phyloP scores from a whole-genome alignment of 768 basidiomycete genomes.

The Cubamyces sp. region DNA sequence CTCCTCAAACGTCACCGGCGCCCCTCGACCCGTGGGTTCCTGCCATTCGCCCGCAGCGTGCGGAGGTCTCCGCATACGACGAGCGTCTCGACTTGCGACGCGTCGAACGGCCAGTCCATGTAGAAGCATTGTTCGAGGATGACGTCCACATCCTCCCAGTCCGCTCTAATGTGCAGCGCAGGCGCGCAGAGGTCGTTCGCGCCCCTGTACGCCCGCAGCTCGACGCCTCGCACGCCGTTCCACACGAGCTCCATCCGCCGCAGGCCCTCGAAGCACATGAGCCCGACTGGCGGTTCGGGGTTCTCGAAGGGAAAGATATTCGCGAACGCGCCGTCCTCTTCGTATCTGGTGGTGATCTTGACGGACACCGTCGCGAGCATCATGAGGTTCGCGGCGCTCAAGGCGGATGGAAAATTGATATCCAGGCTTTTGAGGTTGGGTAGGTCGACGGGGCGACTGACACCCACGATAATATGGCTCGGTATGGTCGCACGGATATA shows the following conservation, averaged over 20 bases:
- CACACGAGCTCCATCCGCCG: constrained; percentile 3
- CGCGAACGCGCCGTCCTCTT: background rate
- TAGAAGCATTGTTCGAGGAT: background rate
- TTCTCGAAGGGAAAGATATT: background rate
- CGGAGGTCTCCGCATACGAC: constrained; percentile 3
- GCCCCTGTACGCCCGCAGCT: background rate
- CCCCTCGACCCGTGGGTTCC: background rate
- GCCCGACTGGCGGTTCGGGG: background rate
- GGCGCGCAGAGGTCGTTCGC: background rate
- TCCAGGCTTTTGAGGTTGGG: too few species aligned
- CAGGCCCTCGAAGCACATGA: background rate
- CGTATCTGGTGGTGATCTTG: too few species aligned
- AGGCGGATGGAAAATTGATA: too few species aligned
- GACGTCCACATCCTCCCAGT: background rate
- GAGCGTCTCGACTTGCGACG: constrained; percentile 5
- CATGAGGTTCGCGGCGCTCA: too few species aligned
- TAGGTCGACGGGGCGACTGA: background rate
- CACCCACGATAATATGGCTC: background rate
- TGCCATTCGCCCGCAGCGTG: background rate
- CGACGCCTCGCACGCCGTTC: background rate
- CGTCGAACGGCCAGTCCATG: constrained; percentile 6
- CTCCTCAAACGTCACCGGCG: background rate
- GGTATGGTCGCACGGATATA: background rate
- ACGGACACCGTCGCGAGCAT: too few species aligned
- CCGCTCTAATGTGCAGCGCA: background rate